These are phyloP conservation scores for Spergularia marina DNA, from an alignment of 148 eudicot genomes.

Conservation along the genomic window DNA sequence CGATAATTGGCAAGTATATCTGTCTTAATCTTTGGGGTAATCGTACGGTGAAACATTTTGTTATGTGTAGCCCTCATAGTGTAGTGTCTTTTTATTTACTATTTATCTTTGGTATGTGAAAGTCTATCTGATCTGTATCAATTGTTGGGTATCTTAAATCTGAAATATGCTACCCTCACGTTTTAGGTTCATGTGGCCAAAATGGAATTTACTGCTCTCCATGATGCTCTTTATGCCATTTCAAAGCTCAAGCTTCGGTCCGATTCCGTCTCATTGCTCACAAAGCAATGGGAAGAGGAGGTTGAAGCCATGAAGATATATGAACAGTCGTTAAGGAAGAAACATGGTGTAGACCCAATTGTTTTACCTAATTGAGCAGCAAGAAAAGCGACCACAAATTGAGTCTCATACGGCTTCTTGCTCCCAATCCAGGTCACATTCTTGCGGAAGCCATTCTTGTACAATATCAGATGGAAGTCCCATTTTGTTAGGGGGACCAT, in stretches of 20 bases:
- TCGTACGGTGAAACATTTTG: too few relatives aligned
- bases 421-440: background rate
- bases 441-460: too few relatives aligned
- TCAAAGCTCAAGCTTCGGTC: conserved; percentile 18
- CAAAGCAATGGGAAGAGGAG: conserved; percentile 16
- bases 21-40: too few relatives aligned
- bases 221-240: background rate
- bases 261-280: conserved; percentile 11
- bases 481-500: too few relatives aligned
- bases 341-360: conserved; percentile 3
- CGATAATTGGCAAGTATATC: too few relatives aligned
- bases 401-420: conserved; percentile 1
- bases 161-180: background rate
- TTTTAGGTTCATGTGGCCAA: conserved; percentile 12
- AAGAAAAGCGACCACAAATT: conserved; percentile 14
- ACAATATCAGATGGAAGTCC: too few relatives aligned
- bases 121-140: background rate
- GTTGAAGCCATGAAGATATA: background rate
- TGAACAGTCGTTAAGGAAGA: background rate
- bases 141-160: background rate
- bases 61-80: too few relatives aligned
- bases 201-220: conserved; percentile 3
- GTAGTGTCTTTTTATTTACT: too few relatives aligned
- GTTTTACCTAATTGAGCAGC: background rate
- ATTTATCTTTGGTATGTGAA: too few relatives aligned